A percentile compares a stretch with the other conserved stretches of the same genome.
Conservation (phyloP, 139 green algal species). For the Tetratostichococcus sp. region DNA sequence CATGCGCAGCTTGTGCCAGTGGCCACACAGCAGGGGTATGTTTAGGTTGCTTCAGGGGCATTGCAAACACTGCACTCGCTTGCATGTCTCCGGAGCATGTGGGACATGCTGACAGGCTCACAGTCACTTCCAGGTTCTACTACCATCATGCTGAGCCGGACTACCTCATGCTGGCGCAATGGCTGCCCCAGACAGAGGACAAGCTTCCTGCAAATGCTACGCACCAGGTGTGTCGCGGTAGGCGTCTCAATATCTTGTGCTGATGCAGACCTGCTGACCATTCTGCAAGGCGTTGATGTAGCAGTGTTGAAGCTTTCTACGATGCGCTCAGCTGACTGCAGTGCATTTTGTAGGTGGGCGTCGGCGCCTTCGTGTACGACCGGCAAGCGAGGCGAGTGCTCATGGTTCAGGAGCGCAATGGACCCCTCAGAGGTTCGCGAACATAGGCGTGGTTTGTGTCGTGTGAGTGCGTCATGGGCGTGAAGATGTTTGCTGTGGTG, state of each 20-base stretch:
- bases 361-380: slow-evolving; percentile 82
- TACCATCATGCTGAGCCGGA: slow-evolving; percentile 76
- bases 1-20: slow-evolving; percentile 30
- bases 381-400: slow-evolving; percentile 47
- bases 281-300: too few species aligned
- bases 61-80: too few species aligned
- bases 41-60: too few species aligned
- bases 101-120: slow-evolving; percentile 1
- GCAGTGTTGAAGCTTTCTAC: too few species aligned
- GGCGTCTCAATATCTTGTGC: too few species aligned
- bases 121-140: slow-evolving; percentile 46
- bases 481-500: not conserved
- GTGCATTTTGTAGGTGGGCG: slow-evolving; percentile 70
- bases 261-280: not conserved
- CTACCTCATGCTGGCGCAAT: slow-evolving; percentile 75
- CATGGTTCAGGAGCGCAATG: slow-evolving; percentile 73
- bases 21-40: slow-evolving; percentile 20
- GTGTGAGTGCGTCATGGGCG: not conserved
- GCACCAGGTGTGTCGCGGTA: slow-evolving; percentile 53
- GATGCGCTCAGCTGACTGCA: too few species aligned
- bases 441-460: not conserved
- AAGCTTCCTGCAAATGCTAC: slow-evolving; percentile 74
- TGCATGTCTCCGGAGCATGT: too few species aligned
- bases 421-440: slow-evolving; percentile 58
- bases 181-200: slow-evolving; percentile 49